A percentile compares a stretch with the other conserved stretches of the same genome.
Conservation (phyloP, 148 eudicot species). For the Rhododendron ferrugineum region DNA sequence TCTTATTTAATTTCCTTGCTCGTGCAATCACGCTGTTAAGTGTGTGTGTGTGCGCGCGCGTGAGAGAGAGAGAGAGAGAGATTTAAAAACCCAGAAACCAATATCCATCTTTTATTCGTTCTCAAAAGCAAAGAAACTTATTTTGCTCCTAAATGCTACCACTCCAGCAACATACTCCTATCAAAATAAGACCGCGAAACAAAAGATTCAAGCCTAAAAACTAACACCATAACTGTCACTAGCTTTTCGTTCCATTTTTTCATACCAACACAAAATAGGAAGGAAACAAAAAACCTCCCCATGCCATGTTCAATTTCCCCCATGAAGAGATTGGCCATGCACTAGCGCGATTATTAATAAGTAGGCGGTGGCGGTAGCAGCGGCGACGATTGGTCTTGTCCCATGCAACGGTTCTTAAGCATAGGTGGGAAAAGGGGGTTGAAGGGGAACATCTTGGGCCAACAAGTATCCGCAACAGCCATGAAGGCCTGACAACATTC, state of each 20-base stretch:
- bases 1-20: neutral
- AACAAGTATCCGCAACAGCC: neutral
- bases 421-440: neutral
- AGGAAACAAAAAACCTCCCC: neutral
- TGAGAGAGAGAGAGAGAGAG: neutral
- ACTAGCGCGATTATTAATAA: neutral
- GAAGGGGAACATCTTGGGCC: slow-evolving; percentile 2
- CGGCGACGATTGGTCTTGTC: neutral
- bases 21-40: neutral
- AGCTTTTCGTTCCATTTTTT: too few species aligned
- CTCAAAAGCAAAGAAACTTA: neutral
- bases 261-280: neutral
- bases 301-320: neutral
- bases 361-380: neutral
- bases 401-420: neutral
- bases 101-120: neutral
- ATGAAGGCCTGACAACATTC: neutral
- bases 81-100: neutral
- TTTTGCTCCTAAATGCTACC: neutral
- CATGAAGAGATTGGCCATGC: neutral
- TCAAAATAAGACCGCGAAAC: neutral
- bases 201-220: neutral
- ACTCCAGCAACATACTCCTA: neutral
- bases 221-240: neutral
- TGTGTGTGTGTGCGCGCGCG: neutral